Conservation (phyloP, 202 grass and related monocot genomes). For the Sporobolus alterniflorus region DNA sequence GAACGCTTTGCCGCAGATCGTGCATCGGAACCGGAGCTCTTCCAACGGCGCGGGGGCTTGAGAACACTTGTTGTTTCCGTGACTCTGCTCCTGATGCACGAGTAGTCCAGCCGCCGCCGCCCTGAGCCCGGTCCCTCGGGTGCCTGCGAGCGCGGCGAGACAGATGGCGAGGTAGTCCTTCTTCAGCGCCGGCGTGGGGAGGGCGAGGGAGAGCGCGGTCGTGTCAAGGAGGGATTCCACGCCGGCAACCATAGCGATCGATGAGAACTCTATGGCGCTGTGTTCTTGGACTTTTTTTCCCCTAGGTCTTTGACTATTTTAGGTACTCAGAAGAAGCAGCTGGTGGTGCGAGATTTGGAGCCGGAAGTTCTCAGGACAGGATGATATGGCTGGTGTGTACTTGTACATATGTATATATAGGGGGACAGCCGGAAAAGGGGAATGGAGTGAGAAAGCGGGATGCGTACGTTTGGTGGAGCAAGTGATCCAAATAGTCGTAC, state of each 20-base stretch:
- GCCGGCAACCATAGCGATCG: constrained; percentile 17
- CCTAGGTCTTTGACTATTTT: background rate
- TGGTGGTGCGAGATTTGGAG: background rate
- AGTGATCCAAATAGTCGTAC: background rate
- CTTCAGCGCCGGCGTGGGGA: constrained; percentile 29
- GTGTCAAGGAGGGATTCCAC: constrained; percentile 31
- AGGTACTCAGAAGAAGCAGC: background rate
- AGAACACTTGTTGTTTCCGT: background rate
- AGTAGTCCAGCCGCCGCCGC: background rate
- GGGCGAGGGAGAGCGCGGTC: constrained; percentile 31
- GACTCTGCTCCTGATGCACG: background rate
- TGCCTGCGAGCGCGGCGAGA: constrained; percentile 58
- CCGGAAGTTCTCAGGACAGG: background rate
- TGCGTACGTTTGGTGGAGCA: constrained; percentile 3
- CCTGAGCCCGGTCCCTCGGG: background rate
- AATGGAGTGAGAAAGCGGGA: background rate
- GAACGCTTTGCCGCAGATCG: constrained; percentile 83
- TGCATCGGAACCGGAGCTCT: constrained; percentile 71
- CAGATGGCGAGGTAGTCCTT: constrained; percentile 80
- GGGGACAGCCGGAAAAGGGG: too few relatives aligned
- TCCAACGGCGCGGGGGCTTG: constrained; percentile 4
- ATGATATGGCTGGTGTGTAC: too few relatives aligned
- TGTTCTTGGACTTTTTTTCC: background rate
- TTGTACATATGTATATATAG: background rate
- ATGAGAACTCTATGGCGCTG: background rate